Evolutionary conservation across 345 rosid genomes (phyloP).

Genomic region (Streptanthus diversifolius): DNA sequence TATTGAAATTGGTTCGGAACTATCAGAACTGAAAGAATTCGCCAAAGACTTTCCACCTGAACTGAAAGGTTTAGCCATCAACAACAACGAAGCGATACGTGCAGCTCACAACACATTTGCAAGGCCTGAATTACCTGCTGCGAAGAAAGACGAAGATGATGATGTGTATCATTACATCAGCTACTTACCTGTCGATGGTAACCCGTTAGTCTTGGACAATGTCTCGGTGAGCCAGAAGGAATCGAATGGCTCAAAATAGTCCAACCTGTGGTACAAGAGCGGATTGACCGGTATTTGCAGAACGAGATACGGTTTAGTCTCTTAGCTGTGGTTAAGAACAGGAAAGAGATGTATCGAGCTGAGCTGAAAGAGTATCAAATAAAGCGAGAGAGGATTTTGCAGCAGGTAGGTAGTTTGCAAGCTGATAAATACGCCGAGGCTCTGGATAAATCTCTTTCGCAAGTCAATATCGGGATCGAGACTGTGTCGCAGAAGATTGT

Average conservation of each 20-base stretch:
- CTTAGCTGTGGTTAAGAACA: conserved; percentile 35
- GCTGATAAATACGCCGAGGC: conserved; percentile 46
- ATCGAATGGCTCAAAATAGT: conserved; percentile 35
- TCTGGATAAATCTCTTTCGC: conserved; percentile 32
- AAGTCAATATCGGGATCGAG: conserved; percentile 32
- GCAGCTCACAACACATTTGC: conserved; percentile 39
- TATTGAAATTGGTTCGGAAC: conserved; percentile 30
- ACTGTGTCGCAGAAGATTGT: conserved; percentile 39
- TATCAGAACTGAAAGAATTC: conserved; percentile 30
- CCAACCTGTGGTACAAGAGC: conserved; percentile 32
- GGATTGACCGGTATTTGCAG: conserved; percentile 20
- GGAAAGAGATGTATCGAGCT: conserved; percentile 33
- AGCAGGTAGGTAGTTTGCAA: conserved; percentile 40
- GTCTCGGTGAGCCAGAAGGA: conserved; percentile 28
- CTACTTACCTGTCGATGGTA: conserved; percentile 36
- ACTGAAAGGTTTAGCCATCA: conserved; percentile 38
- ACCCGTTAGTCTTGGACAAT: conserved; percentile 37
- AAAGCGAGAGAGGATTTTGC: conserved; percentile 35
- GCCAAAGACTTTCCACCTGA: conserved; percentile 40
- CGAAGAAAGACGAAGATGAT: conserved; percentile 22
- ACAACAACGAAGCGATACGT: conserved; percentile 34
- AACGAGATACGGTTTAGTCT: conserved; percentile 35
- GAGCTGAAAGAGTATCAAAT: conserved; percentile 34
- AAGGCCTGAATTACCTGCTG: conserved; percentile 17
- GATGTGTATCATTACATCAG: conserved; percentile 38